Conservation (phyloP, 192 early-diverging fungal genomes). For the Dissophora ornata region DNA sequence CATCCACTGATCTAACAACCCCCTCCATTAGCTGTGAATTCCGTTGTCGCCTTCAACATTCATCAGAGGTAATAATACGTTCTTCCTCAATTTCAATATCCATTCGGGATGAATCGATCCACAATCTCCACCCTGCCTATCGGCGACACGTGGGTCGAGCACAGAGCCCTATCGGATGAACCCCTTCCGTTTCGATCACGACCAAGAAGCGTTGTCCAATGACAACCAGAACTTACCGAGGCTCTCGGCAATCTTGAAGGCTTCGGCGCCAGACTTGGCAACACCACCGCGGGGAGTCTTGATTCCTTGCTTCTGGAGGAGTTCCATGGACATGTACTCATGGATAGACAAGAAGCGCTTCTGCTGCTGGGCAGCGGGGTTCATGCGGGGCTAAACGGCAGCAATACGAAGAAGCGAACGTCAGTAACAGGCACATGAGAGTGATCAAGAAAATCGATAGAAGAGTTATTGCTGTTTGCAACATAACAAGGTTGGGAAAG, state of each 20-base stretch:
- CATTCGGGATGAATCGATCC: no score
- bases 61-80: no score
- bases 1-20: no score
- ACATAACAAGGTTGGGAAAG: slow-evolving; percentile 20
- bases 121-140: neutral
- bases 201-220: no score
- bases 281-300: slow-evolving; percentile 92
- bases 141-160: neutral
- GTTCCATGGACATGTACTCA: slow-evolving; percentile 95
- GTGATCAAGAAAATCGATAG: neutral
- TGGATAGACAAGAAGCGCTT: slow-evolving; percentile 96
- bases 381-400: slow-evolving; percentile 40
- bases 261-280: slow-evolving; percentile 87
- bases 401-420: neutral
- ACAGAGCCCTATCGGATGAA: neutral
- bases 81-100: no score
- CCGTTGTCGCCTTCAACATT: no score
- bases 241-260: slow-evolving; percentile 84
- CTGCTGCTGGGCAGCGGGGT: slow-evolving; percentile 61
- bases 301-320: slow-evolving; percentile 92
- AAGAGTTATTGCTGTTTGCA: neutral
- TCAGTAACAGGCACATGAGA: neutral
- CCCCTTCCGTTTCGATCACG: no score
- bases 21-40: no score
- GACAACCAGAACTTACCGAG: no score